Base-by-base conservation (phyloP, 2,329 filamentous ascomycete species). In the Fusarium falciforme region DNA sequence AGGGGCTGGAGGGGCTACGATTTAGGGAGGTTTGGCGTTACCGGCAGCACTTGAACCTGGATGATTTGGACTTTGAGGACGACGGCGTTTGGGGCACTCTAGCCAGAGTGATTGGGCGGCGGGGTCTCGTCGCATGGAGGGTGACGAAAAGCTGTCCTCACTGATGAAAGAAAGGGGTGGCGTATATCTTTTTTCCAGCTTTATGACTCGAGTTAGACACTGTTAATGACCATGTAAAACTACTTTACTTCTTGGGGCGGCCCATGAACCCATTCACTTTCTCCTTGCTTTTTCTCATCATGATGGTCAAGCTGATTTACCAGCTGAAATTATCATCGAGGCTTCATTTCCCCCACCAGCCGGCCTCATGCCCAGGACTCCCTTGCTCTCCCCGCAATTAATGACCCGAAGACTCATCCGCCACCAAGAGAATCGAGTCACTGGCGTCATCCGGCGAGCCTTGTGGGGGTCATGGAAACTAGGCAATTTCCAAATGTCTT, bases 41-140 rank as follows among this genome's bases (percentile, higher is more conserved):
- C 77, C 84, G 82, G 55, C 86, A 87, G 64, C 93, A 96, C 81
- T 82, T 96, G 36, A 95, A 94, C 77, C 84, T 96, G 47, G 93
- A 96, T 81, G 93, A 96, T 82, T 85, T 96, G 79, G 93, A 95
- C 79, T 94, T 94, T 85, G 92, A 85, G 3, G 91, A 93, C 69
- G 93, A 95, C 76, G 93, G 93, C 7, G 85, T 95, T 60, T 92
- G 90, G 91, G 86, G 88, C 70, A 95, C 93, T 9, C 81, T 96
- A 54, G 84, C 86, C 38, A 85, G 93, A 74, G 92, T 95, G 5
- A 83, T 94, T 74, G 91, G 91, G 40, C 85, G 90, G 73, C 84
- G 91, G 59, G 91, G 91, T 7, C 81, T 93, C 17, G 87, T 86
- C 36, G 88, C 87, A 40, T 93, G 90, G 90, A 87, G 90, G 67